phyloP scores from a whole-genome alignment of 1,284 basidiomycete species.

The Pholiota adiposa region DNA sequence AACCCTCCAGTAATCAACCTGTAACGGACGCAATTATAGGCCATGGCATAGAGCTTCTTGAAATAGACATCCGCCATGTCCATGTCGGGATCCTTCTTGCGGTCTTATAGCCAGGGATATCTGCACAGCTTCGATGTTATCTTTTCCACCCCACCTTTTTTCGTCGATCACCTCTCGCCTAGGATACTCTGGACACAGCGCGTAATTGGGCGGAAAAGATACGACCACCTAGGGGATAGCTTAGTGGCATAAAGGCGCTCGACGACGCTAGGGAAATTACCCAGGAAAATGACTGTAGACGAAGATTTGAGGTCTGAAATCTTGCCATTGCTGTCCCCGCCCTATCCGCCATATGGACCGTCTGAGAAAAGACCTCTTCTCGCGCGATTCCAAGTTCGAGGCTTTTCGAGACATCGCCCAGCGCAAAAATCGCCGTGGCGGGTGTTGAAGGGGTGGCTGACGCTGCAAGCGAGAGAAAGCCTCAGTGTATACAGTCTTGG shows the following conservation, averaged over 20 bases:
- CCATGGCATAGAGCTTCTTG: not conserved
- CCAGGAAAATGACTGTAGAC: not conserved
- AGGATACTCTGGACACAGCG: not conserved
- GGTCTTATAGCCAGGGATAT: not conserved
- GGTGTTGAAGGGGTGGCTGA: not conserved
- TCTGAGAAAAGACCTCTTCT: not conserved
- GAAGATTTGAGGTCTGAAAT: not conserved
- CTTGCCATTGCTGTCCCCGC: not conserved
- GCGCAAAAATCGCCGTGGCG: not conserved
- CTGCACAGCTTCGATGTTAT: not conserved
- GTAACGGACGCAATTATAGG: not conserved
- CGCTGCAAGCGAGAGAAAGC: not conserved
- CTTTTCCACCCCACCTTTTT: not conserved
- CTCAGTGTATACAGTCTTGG: not conserved
- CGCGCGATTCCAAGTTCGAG: not conserved
- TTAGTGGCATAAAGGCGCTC: not conserved
- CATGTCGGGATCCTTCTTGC: not conserved
- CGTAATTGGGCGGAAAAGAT: not conserved
- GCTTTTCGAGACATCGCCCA: not conserved
- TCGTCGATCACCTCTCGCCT: not conserved
- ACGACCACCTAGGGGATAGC: not conserved
- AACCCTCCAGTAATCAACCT: not conserved
- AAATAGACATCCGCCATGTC: not conserved
- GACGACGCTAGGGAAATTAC: not conserved
- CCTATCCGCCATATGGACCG: not conserved